Evolutionary conservation across 345 rosid species (phyloP).

Genomic region (Euphorbia lathyris): DNA sequence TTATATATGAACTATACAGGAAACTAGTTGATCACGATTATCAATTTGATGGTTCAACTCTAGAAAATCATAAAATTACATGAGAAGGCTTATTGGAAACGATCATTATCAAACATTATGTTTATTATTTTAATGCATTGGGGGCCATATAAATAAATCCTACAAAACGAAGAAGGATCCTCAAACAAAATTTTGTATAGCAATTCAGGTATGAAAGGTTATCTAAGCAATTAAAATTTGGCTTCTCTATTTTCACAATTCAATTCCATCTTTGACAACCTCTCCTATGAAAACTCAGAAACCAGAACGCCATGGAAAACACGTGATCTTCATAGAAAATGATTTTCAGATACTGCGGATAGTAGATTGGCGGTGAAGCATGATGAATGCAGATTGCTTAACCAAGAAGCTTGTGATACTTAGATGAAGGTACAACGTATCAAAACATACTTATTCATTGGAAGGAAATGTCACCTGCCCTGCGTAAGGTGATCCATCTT

Average conservation of each 20-base stretch:
- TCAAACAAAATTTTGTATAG: not conserved
- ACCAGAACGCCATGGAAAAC: no score
- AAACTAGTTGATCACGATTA: not conserved
- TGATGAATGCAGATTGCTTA: no score
- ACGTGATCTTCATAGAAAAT: no score
- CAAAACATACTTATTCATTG: no score
- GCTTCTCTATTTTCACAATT: no score
- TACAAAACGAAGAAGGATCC: not conserved
- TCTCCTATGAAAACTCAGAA: no score
- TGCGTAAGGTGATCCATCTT: conserved; percentile 82
- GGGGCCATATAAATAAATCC: not conserved
- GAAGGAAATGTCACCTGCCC: conserved; percentile 59
- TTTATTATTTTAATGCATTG: not conserved
- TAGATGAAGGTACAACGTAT: no score
- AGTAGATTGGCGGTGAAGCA: no score
- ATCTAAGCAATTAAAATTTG: no score
- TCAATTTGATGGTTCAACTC: not conserved
- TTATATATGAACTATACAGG: not conserved
- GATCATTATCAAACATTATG: not conserved
- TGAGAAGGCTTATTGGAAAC: not conserved
- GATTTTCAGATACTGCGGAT: no score
- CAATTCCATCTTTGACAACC: no score
- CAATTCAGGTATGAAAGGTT: not conserved
- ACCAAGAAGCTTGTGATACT: no score
- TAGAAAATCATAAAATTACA: not conserved